Percentiles rank a stretch among this genome's conserved stretches.
These are phyloP conservation scores for Penicillium sp. DNA, from an alignment of 2,329 filamentous ascomycete genomes.

Conservation along the genomic window DNA sequence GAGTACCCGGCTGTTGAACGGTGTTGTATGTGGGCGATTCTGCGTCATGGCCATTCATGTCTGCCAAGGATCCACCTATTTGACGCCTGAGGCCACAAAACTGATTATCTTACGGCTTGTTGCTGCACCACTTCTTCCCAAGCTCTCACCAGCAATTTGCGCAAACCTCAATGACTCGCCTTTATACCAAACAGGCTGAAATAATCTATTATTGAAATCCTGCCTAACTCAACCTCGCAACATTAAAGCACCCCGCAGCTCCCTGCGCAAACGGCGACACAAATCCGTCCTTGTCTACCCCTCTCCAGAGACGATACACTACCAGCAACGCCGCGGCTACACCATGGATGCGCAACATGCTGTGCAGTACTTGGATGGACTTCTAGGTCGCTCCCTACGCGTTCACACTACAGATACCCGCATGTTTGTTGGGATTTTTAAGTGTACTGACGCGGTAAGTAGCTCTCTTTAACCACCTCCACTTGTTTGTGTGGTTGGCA, in stretches of 20 bases:
- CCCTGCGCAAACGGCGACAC: not conserved
- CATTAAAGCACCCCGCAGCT: not conserved
- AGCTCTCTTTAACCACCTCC: not conserved
- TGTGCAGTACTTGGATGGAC: constrained; percentile 53
- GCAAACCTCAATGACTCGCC: not conserved
- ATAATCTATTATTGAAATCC: no score
- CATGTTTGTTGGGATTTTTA: constrained; percentile 88
- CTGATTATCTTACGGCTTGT: not conserved
- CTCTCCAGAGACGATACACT: not conserved
- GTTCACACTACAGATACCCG: constrained; percentile 81
- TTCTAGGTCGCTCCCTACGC: constrained; percentile 78
- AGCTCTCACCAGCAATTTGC: not conserved
- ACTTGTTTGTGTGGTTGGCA: not conserved
- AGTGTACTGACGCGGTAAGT: constrained; percentile 88
- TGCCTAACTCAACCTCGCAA: no score
- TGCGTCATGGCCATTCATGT: not conserved
- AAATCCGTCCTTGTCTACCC: not conserved
- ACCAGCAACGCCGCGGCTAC: not conserved
- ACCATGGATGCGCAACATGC: constrained; percentile 44
- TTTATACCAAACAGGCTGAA: not conserved
- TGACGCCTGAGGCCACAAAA: not conserved
- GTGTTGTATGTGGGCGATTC: no score
- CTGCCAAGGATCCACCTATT: not conserved
- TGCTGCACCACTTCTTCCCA: not conserved
- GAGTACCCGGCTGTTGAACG: no score